Percentiles rank a stretch among this genome's conserved stretches.
Conservation (phyloP, 768 basidiomycete genomes). For the Trametes coccinea region DNA sequence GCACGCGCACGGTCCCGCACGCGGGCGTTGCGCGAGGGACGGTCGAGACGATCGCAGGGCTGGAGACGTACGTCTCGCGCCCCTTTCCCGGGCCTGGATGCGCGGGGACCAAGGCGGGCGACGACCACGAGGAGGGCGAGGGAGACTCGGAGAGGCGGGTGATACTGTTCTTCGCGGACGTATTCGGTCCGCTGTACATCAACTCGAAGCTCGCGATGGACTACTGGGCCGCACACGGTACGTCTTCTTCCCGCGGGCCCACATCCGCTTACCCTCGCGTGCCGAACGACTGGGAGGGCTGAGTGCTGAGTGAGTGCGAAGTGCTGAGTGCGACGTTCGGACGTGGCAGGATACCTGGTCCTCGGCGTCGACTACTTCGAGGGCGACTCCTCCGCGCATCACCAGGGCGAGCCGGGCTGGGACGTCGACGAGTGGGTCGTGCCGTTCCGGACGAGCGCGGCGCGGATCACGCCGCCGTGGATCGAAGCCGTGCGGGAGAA, state of each 20-base stretch:
- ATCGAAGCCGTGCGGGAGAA: slow-evolving; percentile 47
- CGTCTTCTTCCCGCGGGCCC: neutral
- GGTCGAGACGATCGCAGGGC: slow-evolving; percentile 40
- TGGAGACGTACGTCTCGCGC: slow-evolving; percentile 57
- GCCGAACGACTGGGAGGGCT: no score
- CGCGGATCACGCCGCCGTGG: slow-evolving; percentile 49
- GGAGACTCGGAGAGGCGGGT: slow-evolving; percentile 34
- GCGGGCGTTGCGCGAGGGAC: slow-evolving; percentile 36
- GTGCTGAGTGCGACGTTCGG: neutral
- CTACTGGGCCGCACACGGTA: slow-evolving; percentile 62
- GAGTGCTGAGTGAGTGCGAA: neutral
- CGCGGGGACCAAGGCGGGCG: neutral
- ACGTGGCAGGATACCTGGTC: slow-evolving; percentile 51
- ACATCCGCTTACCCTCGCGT: no score
- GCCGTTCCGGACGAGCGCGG: slow-evolving; percentile 34
- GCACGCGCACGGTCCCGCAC: slow-evolving; percentile 54
- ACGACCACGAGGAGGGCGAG: slow-evolving; percentile 31
- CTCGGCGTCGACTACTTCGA: slow-evolving; percentile 66
- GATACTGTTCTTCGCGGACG: slow-evolving; percentile 58
- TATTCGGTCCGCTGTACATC: slow-evolving; percentile 58
- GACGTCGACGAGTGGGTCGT: slow-evolving; percentile 17
- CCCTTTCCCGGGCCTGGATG: slow-evolving; percentile 29
- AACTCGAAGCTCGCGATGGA: slow-evolving; percentile 64
- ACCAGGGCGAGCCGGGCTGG: slow-evolving; percentile 35
- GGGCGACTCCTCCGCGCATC: slow-evolving; percentile 49